phyloP scores from a whole-genome alignment of 108 stramenopile genomes.

The Fragilariopsis cylindrus region DNA sequence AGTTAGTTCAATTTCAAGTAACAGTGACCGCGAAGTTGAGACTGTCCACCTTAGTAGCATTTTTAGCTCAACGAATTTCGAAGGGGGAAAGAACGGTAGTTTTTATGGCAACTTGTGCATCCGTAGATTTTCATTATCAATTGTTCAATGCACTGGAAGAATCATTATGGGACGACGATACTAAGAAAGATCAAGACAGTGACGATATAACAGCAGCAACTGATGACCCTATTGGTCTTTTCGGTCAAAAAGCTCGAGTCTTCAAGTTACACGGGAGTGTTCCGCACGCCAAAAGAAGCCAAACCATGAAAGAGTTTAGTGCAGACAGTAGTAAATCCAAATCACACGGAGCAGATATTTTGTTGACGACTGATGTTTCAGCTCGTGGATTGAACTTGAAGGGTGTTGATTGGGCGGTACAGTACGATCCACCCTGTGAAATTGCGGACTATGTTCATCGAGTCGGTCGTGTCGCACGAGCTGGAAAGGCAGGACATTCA shows the following conservation, averaged over 20 bases:
- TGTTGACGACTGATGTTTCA: slow-evolving; percentile 91
- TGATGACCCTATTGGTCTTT: slow-evolving; percentile 41
- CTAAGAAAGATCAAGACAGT: slow-evolving; percentile 8
- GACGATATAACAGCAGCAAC: neutral
- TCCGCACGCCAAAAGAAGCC: slow-evolving; percentile 68
- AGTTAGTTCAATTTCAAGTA: slow-evolving; percentile 89
- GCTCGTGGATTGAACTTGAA: slow-evolving; percentile 92
- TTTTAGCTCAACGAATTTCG: slow-evolving; percentile 71
- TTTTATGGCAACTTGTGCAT: slow-evolving; percentile 93
- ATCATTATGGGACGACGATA: slow-evolving; percentile 43
- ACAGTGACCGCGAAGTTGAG: slow-evolving; percentile 90
- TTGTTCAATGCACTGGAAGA: slow-evolving; percentile 60
- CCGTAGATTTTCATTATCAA: slow-evolving; percentile 91
- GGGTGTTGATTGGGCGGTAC: slow-evolving; percentile 88
- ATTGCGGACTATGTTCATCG: slow-evolving; percentile 91
- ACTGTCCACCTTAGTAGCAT: slow-evolving; percentile 83
- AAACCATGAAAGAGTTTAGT: slow-evolving; percentile 62
- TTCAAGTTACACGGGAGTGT: slow-evolving; percentile 87
- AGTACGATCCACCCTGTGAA: slow-evolving; percentile 92
- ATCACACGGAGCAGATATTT: slow-evolving; percentile 41
- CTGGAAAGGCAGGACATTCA: slow-evolving; percentile 83
- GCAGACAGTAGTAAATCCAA: slow-evolving; percentile 11
- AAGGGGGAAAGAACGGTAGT: slow-evolving; percentile 84
- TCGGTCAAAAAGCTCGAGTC: slow-evolving; percentile 57
- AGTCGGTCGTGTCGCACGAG: slow-evolving; percentile 87